These are phyloP conservation scores for Silene noctiflora DNA, from an alignment of 179 eudicot species.

Conservation along the genomic window DNA sequence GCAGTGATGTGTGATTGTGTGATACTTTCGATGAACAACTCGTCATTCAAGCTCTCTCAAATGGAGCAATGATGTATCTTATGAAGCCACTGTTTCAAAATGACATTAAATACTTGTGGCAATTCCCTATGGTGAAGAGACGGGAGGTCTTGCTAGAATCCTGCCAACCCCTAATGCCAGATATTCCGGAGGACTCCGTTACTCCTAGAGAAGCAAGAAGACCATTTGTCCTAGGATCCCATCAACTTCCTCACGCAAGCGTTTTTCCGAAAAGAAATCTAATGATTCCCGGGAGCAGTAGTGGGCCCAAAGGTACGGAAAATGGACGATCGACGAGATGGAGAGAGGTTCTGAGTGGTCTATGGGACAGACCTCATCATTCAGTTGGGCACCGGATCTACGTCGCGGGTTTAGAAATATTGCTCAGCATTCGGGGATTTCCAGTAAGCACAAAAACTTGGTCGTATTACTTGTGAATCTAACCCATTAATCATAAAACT, in stretches of 20 bases:
- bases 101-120: conserved; percentile 10
- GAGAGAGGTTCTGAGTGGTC: not conserved
- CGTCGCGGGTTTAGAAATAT: not conserved
- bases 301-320: conserved; percentile 8
- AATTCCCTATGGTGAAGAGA: not conserved
- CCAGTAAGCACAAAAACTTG: conserved; percentile 2
- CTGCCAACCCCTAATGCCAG: not conserved
- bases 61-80: conserved; percentile 15
- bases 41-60: not conserved
- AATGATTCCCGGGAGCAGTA: not conserved
- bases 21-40: not conserved
- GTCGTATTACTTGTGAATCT: too few relatives aligned
- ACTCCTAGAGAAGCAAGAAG: too few relatives aligned
- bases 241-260: not conserved
- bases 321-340: conserved; percentile 1
- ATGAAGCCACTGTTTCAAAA: not conserved
- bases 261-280: not conserved
- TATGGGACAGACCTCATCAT: conserved; percentile 5
- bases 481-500: too few relatives aligned
- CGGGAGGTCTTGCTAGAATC: not conserved
- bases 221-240: not conserved
- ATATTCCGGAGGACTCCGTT: too few relatives aligned
- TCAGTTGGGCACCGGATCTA: not conserved
- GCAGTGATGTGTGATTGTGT: conserved; percentile 22
- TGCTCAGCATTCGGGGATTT: not conserved